Evolutionary conservation across 257 asterid genomes (phyloP).

Genomic region (Plectranthus barbatus): DNA sequence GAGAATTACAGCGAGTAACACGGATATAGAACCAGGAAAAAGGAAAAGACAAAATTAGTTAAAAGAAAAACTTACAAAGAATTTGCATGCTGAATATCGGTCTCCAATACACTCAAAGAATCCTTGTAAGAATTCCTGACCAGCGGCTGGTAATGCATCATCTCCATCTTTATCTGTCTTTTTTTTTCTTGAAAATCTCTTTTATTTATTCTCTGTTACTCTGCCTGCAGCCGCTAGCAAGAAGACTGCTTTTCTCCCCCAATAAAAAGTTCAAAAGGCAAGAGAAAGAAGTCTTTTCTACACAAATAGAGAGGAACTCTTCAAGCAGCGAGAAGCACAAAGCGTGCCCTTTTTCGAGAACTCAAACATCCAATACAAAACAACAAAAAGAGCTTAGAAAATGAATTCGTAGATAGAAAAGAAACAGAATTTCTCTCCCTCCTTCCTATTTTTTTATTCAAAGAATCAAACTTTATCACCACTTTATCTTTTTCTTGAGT

Average conservation of each 20-base stretch:
- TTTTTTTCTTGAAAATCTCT: neutral
- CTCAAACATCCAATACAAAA: slow-evolving; percentile 19
- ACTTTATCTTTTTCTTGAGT: neutral
- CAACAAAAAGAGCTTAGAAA: slow-evolving; percentile 22
- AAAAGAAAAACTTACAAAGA: slow-evolving; percentile 47
- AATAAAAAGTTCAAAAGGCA: slow-evolving; percentile 16
- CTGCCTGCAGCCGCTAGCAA: slow-evolving; percentile 14
- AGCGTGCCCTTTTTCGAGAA: slow-evolving; percentile 22
- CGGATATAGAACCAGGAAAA: neutral
- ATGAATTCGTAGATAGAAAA: slow-evolving; percentile 11
- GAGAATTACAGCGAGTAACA: neutral
- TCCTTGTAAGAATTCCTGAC: slow-evolving; percentile 55
- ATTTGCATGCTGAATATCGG: slow-evolving; percentile 81
- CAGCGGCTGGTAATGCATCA: slow-evolving; percentile 61
- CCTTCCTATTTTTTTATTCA: slow-evolving; percentile 7
- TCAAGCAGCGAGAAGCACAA: slow-evolving; percentile 28
- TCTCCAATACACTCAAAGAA: slow-evolving; percentile 62
- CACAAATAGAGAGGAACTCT: slow-evolving; percentile 17
- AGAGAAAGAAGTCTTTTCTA: slow-evolving; percentile 12
- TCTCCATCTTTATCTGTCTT: slow-evolving; percentile 35
- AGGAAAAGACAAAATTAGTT: neutral
- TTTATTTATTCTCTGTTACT: neutral
- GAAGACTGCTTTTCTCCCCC: slow-evolving; percentile 14
- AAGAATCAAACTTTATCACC: slow-evolving; percentile 22
- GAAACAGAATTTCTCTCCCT: slow-evolving; percentile 3